Base-by-base conservation (phyloP, 192 early-diverging fungal species). In the Backusella macrospora region DNA sequence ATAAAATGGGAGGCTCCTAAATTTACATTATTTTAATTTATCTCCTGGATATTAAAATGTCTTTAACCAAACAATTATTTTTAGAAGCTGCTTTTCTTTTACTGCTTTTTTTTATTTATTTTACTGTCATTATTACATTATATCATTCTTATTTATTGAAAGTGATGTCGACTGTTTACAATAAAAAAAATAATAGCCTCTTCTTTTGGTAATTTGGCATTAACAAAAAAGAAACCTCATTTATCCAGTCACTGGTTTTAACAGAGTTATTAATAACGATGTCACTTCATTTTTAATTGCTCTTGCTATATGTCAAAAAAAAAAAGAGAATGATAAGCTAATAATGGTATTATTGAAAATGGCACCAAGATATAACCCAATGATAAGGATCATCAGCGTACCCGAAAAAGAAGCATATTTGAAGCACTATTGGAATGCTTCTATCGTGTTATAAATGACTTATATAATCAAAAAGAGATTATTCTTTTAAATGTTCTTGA, bases 11-110 rank as follows among this genome's bases (percentile, higher is more conserved):
- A 2, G 10, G 21, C 52, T 59, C 52, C 52, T 59, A 59, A 59
- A 59, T 59, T 59, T 26, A 10, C 52, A 23, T 12, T 9, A 55
- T 55, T 59, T 59, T 59, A 59, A 59, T 59, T 59, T 59, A 59
- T 26, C 52, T 59, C 52, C 52, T 59, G 10, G 52, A 55, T 4
- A 55, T 23, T 55, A 18, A 59, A 9, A 21, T 18, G 21, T 10
- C 23, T 55, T 21, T 21, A 23, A 21, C 5, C 8, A 52, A 21
- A 52, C 10, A 52, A 18, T 23, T 52, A 52, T 52, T 52, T 49
- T 52, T 52, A 52, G 21, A 21, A 52, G 16, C 2, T 2, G 9
- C 18, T 7, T 15, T 52, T 49, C 48, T 12, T 55, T 59, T 34
- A 34, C 29, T 34, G 29, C 29, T 34, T 34, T 34, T 34, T 34